A percentile compares a stretch with the other conserved stretches of the same genome.
phyloP scores from a whole-genome alignment of 2,329 filamentous ascomycete species.

The Clarireedia homoeocarpa region DNA sequence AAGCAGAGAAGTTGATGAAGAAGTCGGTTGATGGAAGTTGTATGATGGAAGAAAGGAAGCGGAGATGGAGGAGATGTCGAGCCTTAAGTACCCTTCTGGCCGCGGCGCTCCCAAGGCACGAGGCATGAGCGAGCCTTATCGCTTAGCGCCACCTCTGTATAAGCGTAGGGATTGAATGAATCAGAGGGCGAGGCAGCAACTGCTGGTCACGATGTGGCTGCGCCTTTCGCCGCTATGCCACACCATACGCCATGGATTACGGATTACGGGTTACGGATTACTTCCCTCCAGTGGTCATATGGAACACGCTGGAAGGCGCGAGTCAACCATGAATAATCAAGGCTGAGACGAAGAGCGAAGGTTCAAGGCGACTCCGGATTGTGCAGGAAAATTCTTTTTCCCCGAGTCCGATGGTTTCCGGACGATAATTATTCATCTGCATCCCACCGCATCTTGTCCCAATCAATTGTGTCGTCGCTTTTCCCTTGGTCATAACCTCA shows the following conservation, averaged over 20 bases:
- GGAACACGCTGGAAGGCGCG: not conserved
- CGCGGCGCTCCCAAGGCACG: not conserved
- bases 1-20: no score
- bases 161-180: not conserved
- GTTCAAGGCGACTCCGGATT: no score
- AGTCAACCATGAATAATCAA: not conserved
- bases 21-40: not conserved
- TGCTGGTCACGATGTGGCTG: not conserved
- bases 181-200: not conserved
- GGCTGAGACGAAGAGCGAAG: no score
- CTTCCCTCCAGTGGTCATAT: no score
- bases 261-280: not conserved
- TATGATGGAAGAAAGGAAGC: not conserved
- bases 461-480: no score
- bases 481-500: no score
- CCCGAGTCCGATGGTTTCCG: no score
- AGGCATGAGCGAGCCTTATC: conserved; percentile 3
- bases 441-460: no score
- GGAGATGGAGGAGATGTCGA: conserved; percentile 18
- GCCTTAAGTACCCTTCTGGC: conserved; percentile 6
- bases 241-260: not conserved
- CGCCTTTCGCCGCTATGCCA: not conserved
- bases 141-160: conserved; percentile 5
- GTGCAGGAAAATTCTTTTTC: no score
- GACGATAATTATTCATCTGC: no score